phyloP scores from a whole-genome alignment of 306 rosid species.

The Fragaria ananassa region DNA sequence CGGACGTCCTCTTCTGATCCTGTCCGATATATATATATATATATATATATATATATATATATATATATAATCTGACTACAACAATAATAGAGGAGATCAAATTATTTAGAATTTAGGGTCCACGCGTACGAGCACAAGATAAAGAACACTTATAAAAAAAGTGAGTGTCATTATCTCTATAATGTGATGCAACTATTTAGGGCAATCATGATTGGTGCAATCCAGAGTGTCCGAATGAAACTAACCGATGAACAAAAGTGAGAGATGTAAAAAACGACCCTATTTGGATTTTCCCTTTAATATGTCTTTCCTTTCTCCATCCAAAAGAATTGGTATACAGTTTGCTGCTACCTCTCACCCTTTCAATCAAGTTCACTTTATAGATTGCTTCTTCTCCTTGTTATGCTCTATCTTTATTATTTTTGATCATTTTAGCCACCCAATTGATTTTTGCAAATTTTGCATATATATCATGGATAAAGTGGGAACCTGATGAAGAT shows the following conservation, averaged over 20 bases:
- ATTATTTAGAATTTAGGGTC: background rate
- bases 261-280: slow-evolving; percentile 14
- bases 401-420: background rate
- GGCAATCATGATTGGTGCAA: slow-evolving; percentile 20
- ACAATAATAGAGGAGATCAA: background rate
- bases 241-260: slow-evolving; percentile 17
- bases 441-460: too few relatives aligned
- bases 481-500: too few relatives aligned
- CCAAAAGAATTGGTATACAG: background rate
- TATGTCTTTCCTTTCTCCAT: background rate
- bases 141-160: slow-evolving; percentile 24
- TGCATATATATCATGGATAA: too few relatives aligned
- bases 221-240: slow-evolving; percentile 34
- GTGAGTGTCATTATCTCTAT: slow-evolving; percentile 21
- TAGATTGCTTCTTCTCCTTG: background rate
- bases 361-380: background rate
- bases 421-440: background rate
- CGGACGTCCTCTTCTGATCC: too few relatives aligned
- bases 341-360: background rate
- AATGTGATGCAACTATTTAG: slow-evolving; percentile 7
- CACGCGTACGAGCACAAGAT: slow-evolving; percentile 14
- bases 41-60: too few relatives aligned
- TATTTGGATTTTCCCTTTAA: slow-evolving; percentile 12
- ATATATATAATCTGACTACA: background rate
- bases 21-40: too few relatives aligned